These are phyloP conservation scores for Lachancea sp. DNA, from an alignment of 805 yeast species.

Conservation along the genomic window DNA sequence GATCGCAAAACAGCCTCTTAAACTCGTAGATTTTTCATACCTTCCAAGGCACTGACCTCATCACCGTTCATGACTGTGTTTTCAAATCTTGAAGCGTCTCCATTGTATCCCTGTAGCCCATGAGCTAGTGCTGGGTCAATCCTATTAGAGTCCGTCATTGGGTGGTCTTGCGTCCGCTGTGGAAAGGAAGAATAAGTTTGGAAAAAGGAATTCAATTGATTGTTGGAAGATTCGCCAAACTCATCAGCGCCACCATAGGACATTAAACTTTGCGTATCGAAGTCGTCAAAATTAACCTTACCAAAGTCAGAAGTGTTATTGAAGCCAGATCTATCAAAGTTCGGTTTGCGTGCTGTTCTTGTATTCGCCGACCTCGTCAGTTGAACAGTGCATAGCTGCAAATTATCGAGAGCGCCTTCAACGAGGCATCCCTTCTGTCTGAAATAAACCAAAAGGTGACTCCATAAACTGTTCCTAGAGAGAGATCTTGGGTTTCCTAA, in stretches of 20 bases:
- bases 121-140: slow-evolving; percentile 20
- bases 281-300: slow-evolving; percentile 16
- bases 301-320: slow-evolving; percentile 17
- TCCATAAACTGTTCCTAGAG: slow-evolving; percentile 69
- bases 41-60: background rate
- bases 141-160: slow-evolving; percentile 5
- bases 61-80: slow-evolving; percentile 1
- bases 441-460: slow-evolving; percentile 65
- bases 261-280: slow-evolving; percentile 32
- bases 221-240: slow-evolving; percentile 13
- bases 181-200: background rate
- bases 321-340: slow-evolving; percentile 14
- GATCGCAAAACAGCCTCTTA: background rate
- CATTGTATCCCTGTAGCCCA: slow-evolving; percentile 14
- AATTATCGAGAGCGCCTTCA: slow-evolving; percentile 78
- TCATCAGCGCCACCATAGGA: slow-evolving; percentile 25
- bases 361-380: slow-evolving; percentile 29
- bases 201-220: slow-evolving; percentile 12
- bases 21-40: slow-evolving; percentile 2
- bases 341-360: background rate
- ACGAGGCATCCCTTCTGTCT: slow-evolving; percentile 83
- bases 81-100: slow-evolving; percentile 9
- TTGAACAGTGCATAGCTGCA: slow-evolving; percentile 66
- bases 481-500: slow-evolving; percentile 81
- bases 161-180: background rate